Evolutionary conservation across 2,329 filamentous ascomycete species (phyloP), one percentile per base, ranked within the genome.

Genomic region (Drechslerella dactyloides): DNA sequence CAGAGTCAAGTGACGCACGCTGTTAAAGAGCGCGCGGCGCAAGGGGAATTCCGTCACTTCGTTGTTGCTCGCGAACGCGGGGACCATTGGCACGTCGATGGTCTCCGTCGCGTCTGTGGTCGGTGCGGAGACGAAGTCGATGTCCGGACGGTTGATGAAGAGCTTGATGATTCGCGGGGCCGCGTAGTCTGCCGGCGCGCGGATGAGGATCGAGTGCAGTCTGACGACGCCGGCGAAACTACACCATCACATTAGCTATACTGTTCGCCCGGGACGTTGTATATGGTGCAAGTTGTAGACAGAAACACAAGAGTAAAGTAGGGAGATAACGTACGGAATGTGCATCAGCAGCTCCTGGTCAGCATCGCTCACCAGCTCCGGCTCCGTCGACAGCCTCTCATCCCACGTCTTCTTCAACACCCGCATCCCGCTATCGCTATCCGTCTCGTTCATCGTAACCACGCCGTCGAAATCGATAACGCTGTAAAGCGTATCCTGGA

Each of bases 301-400:
- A 11, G 46, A 33, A 33, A 40, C 13, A 30, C 15, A 59, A 6
- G 35, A 51, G 4, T 5, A 13, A 17, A 6, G 15, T 15, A 42
- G 13, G 13, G 13, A 17, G 27, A 61, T 21, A 30, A 83, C 90
- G 75, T 81, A 96, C 90, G 94, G 94, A 40, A 97, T 85, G 74
- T 89, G 88, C 84, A 99, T 91, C 63, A 99, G 82, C n/a, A 99
- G 81, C 82, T 99, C 92, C 82, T 96, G 92, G 79, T 97, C 94
- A 0, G 89, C 87, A 78, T 96, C 90, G 78, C 91, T 96, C 77
- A 85, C 86, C 30, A 99, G 84, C 81, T 96, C 90, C 0, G 92
- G 91, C 76, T 86, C 82, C 1, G 84, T 79, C 15, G 86, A 80
- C 70, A 97, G 80, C 62, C 94, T 84, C 80, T 97, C 89, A 4